Evolutionary conservation across 192 early-diverging fungal genomes (phyloP), one percentile per base, ranked within the genome.

Genomic region (Obelidium mucronatum): DNA sequence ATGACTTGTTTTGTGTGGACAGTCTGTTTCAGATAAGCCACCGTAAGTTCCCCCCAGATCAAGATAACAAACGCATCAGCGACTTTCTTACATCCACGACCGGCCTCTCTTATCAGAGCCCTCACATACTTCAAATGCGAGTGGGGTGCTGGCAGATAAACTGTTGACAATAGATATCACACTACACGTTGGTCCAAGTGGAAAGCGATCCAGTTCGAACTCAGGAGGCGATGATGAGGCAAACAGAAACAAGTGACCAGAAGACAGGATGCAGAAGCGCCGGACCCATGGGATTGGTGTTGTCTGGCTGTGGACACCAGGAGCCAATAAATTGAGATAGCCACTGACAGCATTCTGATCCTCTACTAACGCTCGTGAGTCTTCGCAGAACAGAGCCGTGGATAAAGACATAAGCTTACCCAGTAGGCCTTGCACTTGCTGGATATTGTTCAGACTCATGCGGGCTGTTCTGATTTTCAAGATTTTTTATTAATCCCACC

Each of bases 51-150:
- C 8, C 19, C 44, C 8, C 44, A 48, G 44, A 48, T 6, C 19
- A 6, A 6, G 0, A 15, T 48, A 0, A 65, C 63, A 34, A n/a
- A n/a, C n/a, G n/a, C n/a, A n/a, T n/a, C n/a, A n/a, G n/a, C n/a
- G n/a, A n/a, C n/a, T n/a, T n/a, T n/a, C n/a, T n/a, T 35, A 65
- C 63, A 65, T 65, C 63, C 63, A 65, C 1, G 63, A 65, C 63
- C 35, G 8, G 17, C 17, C 15, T 26, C 15, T n/a, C 2, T 48
- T 19, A 48, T 6, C 19, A 0, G 44, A 6, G 44, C 19, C 44
- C 19, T 37, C 63, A n/a, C 8, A 13, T 8, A 65, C 15, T 37
- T 65, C 63, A 37, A 65, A 65, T 19, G 63, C 63, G 17, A 65
- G 63, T 39, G 63, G 63, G 39, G 37, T 36, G 34, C n/a, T 15